Base-by-base conservation (phyloP, 2,329 filamentous ascomycete genomes). In the Coniochaeta pulveracea region DNA sequence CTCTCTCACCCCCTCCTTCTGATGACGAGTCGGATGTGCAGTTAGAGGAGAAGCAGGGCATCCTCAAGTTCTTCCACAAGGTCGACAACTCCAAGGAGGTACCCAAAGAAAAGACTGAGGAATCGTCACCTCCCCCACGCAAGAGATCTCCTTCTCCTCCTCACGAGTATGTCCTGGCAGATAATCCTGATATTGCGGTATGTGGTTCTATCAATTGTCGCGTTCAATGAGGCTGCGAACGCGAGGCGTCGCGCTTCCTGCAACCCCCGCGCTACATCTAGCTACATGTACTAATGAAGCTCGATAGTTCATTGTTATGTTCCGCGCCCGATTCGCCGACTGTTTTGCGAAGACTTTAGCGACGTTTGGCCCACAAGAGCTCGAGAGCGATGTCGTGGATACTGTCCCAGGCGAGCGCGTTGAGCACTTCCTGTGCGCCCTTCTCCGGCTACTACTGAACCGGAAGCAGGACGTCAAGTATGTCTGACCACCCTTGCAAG, bases 401-500 rank as follows among this genome's bases (percentile, higher is more conserved):
- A 61, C 70, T 31, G 61, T 79, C 15, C 88, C 89, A 3, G 85
- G 86, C 47, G 80, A 93, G 49, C 80, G 88, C 50, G 79, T 84
- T 29, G 89, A 96, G 63, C 73, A 79, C 45, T 76, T 98, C 37
- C 67, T 98, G 17, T 98, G 93, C 64, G 86, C 86, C 41, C 61
- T 98, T 43, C 66, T 98, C 27, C 80, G 83, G 19, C 66, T 98
- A 47, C 74, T 95, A 35, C 68, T 98, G 49, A 98, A 98, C 58
- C 80, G 91, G 57, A 96, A 98, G 67, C 94, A 98, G 56, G 88
- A 94, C 61, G 84, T 96, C 54, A 94, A 98, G 91, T 96, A 74
- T 59, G 85, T 41, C 14, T 14, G n/a, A 6, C 30, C 8, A 12
- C 17, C 10, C 22, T 15, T 19, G n/a, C 22, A n/a, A 24, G 22